Conservation (phyloP, 129 eudicot genomes). For the Pseudognaphalium luteoalbum region DNA sequence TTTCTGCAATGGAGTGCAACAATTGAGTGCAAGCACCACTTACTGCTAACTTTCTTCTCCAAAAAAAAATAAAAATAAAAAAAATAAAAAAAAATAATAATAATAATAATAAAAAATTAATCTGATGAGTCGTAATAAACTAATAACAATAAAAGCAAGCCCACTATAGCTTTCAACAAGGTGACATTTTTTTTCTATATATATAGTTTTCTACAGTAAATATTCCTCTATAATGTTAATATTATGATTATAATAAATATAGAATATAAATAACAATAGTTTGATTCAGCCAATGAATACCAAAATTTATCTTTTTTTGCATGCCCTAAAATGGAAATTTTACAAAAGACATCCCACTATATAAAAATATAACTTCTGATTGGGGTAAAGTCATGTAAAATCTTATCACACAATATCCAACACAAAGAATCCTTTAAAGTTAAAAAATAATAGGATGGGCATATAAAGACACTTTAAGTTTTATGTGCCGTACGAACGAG, state of each 20-base stretch:
- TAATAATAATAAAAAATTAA: not conserved
- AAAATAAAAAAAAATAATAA: too few species aligned
- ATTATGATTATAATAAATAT: not conserved
- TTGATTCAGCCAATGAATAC: not conserved
- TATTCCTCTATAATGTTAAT: too few species aligned
- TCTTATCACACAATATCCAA: slow-evolving; percentile 25
- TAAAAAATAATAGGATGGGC: slow-evolving; percentile 16
- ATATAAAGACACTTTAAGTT: slow-evolving; percentile 26
- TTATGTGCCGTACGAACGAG: not conserved
- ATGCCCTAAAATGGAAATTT: slow-evolving; percentile 24
- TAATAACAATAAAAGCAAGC: slow-evolving; percentile 21
- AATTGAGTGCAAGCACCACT: too few species aligned
- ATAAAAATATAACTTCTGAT: slow-evolving; percentile 9
- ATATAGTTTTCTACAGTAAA: too few species aligned
- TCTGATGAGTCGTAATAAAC: slow-evolving; percentile 18
- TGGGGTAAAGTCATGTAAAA: slow-evolving; percentile 21
- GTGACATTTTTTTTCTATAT: not conserved
- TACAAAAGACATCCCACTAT: slow-evolving; percentile 7
- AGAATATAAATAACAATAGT: not conserved
- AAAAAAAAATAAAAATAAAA: too few species aligned
- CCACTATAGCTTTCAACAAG: not conserved
- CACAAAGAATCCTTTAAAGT: slow-evolving; percentile 24
- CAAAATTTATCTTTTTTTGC: slow-evolving; percentile 14
- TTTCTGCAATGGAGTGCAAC: too few species aligned
- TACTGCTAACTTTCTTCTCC: slow-evolving; percentile 17